A percentile compares a stretch with the other conserved stretches of the same genome.
Conservation (phyloP, 805 yeast genomes). For the Suhomyces emberorum region DNA sequence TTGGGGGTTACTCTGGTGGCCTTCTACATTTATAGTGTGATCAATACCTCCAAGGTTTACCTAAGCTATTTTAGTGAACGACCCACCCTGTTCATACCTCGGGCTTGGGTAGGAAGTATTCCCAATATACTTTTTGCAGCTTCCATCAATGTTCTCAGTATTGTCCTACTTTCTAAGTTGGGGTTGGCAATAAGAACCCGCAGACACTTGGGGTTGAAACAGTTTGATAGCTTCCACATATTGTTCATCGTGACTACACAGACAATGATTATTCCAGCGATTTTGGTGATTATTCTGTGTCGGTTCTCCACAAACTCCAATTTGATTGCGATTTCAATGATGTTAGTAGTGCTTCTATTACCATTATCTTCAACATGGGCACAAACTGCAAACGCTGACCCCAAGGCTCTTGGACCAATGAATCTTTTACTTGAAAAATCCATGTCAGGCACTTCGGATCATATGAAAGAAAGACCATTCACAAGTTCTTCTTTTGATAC, state of each 20-base stretch:
- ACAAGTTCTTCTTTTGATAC: no score
- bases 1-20: slow-evolving; percentile 56
- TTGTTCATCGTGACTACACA: slow-evolving; percentile 78
- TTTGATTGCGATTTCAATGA: slow-evolving; percentile 51
- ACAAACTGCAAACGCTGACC: slow-evolving; percentile 52
- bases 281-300: slow-evolving; percentile 58
- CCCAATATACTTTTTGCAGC: slow-evolving; percentile 64
- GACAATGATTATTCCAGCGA: slow-evolving; percentile 75
- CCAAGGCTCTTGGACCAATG: no score
- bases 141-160: slow-evolving; percentile 61
- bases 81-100: neutral
- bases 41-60: slow-evolving; percentile 39
- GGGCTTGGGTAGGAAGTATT: slow-evolving; percentile 44
- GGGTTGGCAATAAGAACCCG: slow-evolving; percentile 67
- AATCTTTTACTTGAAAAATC: no score
- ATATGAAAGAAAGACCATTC: no score
- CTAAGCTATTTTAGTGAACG: neutral
- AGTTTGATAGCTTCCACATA: slow-evolving; percentile 79
- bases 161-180: slow-evolving; percentile 63
- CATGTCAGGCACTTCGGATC: no score
- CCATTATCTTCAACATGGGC: slow-evolving; percentile 94
- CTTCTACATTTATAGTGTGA: slow-evolving; percentile 54
- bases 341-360: slow-evolving; percentile 66
- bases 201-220: slow-evolving; percentile 71
- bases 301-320: slow-evolving; percentile 23